Evolutionary conservation across 1,284 basidiomycete species (phyloP).

Genomic region (Marasmius sp.): DNA sequence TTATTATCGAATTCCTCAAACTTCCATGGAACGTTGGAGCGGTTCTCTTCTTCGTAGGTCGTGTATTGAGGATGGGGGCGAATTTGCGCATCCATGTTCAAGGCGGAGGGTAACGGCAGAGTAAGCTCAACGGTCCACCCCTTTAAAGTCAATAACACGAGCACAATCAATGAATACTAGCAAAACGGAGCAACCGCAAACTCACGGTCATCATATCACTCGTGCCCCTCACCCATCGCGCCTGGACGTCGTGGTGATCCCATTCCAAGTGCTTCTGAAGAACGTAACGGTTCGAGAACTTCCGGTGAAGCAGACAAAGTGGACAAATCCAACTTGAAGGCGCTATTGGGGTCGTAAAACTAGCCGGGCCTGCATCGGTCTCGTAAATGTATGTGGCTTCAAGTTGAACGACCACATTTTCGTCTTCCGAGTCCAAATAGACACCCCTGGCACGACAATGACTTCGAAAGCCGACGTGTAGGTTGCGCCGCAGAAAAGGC

Average conservation of each 20-base stretch:
- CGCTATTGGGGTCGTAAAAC: conserved; percentile 1
- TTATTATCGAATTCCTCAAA: not conserved
- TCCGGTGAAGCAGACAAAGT: conserved; percentile 53
- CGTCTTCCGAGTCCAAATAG: not conserved
- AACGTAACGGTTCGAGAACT: conserved; percentile 47
- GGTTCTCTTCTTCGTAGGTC: not conserved
- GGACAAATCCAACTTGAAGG: conserved; percentile 52
- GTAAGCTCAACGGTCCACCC: not conserved
- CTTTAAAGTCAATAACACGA: not conserved
- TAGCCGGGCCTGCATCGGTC: not conserved
- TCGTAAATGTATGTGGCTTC: not conserved
- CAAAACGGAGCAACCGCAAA: not conserved
- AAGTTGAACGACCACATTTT: not conserved
- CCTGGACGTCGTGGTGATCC: conserved; percentile 50
- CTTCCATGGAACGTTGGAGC: not conserved
- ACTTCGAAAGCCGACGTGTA: conserved; percentile 6
- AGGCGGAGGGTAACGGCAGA: not conserved
- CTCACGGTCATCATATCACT: not conserved
- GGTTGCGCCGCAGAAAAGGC: conserved; percentile 10
- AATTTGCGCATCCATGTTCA: not conserved
- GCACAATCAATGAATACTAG: conserved; percentile 17
- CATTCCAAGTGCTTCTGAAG: conserved; percentile 52
- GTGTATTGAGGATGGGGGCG: not conserved
- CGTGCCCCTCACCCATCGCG: conserved; percentile 40
- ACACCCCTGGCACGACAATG: not conserved